Evolutionary conservation across 2,329 filamentous ascomycete species (phyloP).

Genomic region (Tolypocladium amazonense): DNA sequence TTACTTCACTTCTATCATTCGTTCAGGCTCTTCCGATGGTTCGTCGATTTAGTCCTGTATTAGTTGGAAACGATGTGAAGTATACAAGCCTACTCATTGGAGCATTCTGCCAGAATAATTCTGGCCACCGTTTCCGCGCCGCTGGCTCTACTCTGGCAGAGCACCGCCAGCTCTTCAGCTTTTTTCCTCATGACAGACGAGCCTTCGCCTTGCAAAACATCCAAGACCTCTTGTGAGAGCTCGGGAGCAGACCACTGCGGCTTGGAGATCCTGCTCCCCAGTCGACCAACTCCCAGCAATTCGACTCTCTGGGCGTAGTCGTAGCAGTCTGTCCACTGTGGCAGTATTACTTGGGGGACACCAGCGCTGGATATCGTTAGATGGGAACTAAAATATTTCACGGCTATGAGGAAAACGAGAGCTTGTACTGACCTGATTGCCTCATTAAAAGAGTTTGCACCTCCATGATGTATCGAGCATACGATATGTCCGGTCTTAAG

Average conservation of each 20-base stretch:
- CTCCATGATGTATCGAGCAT: constrained; percentile 34
- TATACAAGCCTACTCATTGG: not conserved
- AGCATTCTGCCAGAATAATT: not conserved
- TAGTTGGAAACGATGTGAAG: no score
- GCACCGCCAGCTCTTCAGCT: not conserved
- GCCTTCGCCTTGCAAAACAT: constrained; percentile 7
- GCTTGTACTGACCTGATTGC: constrained; percentile 19
- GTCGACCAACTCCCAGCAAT: constrained; percentile 28
- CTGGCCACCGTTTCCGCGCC: not conserved
- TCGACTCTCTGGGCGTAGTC: constrained; percentile 34
- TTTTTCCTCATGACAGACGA: not conserved
- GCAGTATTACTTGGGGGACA: constrained; percentile 33
- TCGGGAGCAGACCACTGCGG: constrained; percentile 13
- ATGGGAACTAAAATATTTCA: not conserved
- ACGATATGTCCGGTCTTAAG: constrained; percentile 25
- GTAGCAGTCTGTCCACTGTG: constrained; percentile 34
- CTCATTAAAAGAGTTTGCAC: constrained; percentile 32
- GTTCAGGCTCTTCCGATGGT: no score
- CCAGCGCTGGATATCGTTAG: constrained; percentile 22
- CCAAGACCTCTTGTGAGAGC: constrained; percentile 7
- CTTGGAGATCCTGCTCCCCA: constrained; percentile 10
- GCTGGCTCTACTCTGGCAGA: not conserved
- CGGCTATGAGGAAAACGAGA: not conserved
- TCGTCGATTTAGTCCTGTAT: no score
- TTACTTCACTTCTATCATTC: no score